These are phyloP conservation scores for Saussurea involucrata DNA, from an alignment of 129 eudicot genomes.

Conservation along the genomic window DNA sequence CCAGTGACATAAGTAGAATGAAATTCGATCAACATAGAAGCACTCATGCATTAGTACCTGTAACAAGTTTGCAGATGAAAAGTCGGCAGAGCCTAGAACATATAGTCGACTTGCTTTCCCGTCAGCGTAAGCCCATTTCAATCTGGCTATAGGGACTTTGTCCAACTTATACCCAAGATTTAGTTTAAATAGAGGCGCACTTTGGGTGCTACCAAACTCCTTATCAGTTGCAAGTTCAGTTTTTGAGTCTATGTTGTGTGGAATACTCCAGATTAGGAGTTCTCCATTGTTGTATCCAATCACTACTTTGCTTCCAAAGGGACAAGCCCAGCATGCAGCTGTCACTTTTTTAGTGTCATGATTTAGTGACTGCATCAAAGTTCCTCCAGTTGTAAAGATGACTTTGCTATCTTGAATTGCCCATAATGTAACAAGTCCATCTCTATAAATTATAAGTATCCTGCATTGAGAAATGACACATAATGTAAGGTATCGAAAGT, in stretches of 20 bases:
- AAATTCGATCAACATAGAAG: neutral
- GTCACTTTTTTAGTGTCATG: conserved; percentile 82
- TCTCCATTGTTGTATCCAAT: conserved; percentile 94
- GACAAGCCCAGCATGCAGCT: conserved; percentile 94
- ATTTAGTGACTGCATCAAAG: conserved; percentile 35
- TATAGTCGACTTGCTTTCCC: conserved; percentile 86
- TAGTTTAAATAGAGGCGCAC: conserved; percentile 59
- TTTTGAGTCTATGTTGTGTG: conserved; percentile 34
- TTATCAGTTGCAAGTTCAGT: conserved; percentile 31
- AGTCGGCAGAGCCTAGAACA: conserved; percentile 66
- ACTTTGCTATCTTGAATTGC: conserved; percentile 73
- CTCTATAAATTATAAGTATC: conserved; percentile 70
- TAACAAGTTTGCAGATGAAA: conserved; percentile 54
- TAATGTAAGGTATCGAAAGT: conserved; percentile 5
- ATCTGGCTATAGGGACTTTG: conserved; percentile 62
- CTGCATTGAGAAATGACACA: conserved; percentile 39
- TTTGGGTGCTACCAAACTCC: conserved; percentile 37
- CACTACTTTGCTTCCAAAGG: conserved; percentile 79
- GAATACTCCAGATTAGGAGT: conserved; percentile 68
- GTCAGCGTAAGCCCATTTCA: conserved; percentile 69
- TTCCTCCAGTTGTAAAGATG: conserved; percentile 58
- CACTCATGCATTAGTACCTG: conserved; percentile 49
- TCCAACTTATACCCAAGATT: conserved; percentile 93
- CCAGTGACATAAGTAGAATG: neutral
- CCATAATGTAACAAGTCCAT: conserved; percentile 78